Evolutionary conservation across 106 monocot species (phyloP).

Genomic region (Posidonia australis): DNA sequence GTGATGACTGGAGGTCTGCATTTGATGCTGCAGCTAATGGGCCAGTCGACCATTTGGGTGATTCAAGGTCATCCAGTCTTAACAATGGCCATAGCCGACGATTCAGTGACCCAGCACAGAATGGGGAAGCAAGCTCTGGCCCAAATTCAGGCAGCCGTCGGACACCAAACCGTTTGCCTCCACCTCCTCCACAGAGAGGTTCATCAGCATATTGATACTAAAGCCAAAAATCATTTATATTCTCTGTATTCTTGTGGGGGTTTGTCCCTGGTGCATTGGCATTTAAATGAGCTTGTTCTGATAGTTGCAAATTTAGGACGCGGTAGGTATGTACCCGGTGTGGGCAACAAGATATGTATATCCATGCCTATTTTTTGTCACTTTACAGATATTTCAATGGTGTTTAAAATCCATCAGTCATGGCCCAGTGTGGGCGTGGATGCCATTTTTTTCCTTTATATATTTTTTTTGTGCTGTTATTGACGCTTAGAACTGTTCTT

Average conservation of each 20-base stretch:
- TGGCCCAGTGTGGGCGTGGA: not conserved
- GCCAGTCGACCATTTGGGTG: conserved; percentile 3
- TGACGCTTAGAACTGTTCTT: no score
- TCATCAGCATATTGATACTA: not conserved
- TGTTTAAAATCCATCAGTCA: not conserved
- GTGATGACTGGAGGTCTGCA: conserved; percentile 84
- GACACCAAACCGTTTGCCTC: conserved; percentile 85
- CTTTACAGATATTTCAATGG: not conserved
- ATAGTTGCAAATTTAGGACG: not conserved
- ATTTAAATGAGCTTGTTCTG: not conserved
- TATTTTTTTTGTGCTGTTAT: no score
- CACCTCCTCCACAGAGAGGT: conserved; percentile 44
- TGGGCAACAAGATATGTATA: not conserved
- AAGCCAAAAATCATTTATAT: not conserved
- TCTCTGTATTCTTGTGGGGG: conserved; percentile 1
- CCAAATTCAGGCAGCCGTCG: conserved; percentile 65
- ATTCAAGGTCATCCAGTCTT: conserved; percentile 39
- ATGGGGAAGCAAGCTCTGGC: conserved; percentile 44
- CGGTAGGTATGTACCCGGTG: not conserved
- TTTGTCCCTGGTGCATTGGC: not conserved
- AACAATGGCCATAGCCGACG: conserved; percentile 42
- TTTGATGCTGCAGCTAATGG: conserved; percentile 80
- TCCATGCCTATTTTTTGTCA: conserved; percentile 5
- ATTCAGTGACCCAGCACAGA: conserved; percentile 42
- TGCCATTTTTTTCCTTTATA: not conserved